These are phyloP conservation scores for Pseudopithomyces maydicus DNA, from an alignment of 2,329 filamentous ascomycete genomes.

Conservation along the genomic window DNA sequence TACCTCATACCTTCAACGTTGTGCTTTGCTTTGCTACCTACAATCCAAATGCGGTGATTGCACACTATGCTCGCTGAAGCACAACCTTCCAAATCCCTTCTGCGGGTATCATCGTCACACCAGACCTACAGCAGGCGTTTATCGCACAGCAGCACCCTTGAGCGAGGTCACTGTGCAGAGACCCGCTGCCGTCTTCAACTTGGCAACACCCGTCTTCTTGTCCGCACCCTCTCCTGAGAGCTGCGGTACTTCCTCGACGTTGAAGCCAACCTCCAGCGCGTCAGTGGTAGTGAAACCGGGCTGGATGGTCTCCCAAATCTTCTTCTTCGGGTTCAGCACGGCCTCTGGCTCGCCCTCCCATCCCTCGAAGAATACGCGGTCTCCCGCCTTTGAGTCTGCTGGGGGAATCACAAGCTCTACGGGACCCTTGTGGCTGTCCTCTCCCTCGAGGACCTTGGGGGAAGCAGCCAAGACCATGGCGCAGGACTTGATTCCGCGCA, in stretches of 20 bases:
- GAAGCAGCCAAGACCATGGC: conserved; percentile 97
- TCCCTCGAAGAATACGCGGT: conserved; percentile 90
- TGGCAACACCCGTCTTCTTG: conserved; percentile 60
- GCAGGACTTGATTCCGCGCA: conserved; percentile 82
- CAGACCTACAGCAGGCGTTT: conserved; percentile 35
- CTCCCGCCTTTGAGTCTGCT: conserved; percentile 76
- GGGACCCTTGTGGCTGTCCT: conserved; percentile 82
- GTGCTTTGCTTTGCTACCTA: background rate
- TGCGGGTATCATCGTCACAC: background rate
- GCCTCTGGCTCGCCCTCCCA: conserved; percentile 93
- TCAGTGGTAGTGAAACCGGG: conserved; percentile 93
- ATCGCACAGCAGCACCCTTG: conserved; percentile 82
- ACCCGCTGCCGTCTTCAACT: conserved; percentile 78
- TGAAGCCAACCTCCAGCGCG: conserved; percentile 80
- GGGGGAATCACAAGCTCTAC: conserved; percentile 92
- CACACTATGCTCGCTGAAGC: background rate
- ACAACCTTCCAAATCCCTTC: background rate
- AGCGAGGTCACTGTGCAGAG: conserved; percentile 83
- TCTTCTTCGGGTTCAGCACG: conserved; percentile 98
- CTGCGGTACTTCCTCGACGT: conserved; percentile 76
- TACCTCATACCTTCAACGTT: background rate
- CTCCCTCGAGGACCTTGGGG: conserved; percentile 79
- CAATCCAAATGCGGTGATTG: background rate
- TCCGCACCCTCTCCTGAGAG: conserved; percentile 70
- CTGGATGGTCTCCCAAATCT: conserved; percentile 97